A percentile compares a stretch with the other conserved stretches of the same genome.
Evolutionary conservation across 2,329 filamentous ascomycete genomes (phyloP).

Genomic region (Metarhizium rileyi): DNA sequence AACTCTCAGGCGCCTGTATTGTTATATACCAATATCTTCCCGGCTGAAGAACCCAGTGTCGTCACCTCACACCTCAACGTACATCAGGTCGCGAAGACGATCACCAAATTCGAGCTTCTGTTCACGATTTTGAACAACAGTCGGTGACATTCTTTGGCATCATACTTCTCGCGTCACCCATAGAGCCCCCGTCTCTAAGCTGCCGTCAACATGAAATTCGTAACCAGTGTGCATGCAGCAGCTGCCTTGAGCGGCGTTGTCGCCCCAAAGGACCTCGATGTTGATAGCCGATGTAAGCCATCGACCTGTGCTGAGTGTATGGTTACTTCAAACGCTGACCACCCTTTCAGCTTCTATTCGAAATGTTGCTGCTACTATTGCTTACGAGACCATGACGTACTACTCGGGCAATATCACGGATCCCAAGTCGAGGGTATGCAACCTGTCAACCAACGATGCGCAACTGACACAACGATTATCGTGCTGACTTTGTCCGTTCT

Average conservation of each 20-base stretch:
- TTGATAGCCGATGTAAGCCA: slow-evolving; percentile 24
- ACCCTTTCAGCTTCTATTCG: slow-evolving; percentile 47
- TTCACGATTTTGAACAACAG: too few relatives aligned
- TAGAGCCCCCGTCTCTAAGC: not conserved
- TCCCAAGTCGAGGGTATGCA: slow-evolving; percentile 34
- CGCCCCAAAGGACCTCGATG: slow-evolving; percentile 29
- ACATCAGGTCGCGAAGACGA: too few relatives aligned
- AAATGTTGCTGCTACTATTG: slow-evolving; percentile 49
- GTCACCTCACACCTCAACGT: too few relatives aligned
- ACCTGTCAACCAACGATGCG: slow-evolving; percentile 6
- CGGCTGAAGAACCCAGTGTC: too few relatives aligned
- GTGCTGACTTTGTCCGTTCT: not conserved
- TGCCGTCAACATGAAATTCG: slow-evolving; percentile 15
- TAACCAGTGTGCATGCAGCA: slow-evolving; percentile 14
- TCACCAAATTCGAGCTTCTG: too few relatives aligned
- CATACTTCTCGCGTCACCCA: not conserved
- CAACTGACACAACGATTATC: not conserved
- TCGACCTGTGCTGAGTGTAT: not conserved
- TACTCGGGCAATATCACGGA: slow-evolving; percentile 50
- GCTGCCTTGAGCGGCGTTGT: slow-evolving; percentile 17
- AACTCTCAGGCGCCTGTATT: not conserved
- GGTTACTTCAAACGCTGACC: not conserved
- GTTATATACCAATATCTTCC: slow-evolving; percentile 2
- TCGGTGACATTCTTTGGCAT: too few relatives aligned
- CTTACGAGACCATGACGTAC: slow-evolving; percentile 51